Base-by-base conservation (phyloP, 805 yeast species). In the Wickerhamomyces ciferrii region DNA sequence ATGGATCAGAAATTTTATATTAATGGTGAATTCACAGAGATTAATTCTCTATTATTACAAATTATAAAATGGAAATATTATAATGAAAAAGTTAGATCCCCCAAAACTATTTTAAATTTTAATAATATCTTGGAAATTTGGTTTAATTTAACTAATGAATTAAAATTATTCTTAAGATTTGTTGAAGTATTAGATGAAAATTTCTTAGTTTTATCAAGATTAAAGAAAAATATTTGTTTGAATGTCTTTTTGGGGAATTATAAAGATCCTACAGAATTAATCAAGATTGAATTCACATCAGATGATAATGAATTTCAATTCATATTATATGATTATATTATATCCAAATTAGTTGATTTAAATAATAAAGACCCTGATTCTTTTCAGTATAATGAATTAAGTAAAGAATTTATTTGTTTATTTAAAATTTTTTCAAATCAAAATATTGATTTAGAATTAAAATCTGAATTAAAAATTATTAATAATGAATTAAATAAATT, bases 1-100 rank as follows among this genome's bases (percentile, higher is more conserved):
- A 45, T 51, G 17, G 56, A 53, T 38, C 41, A 42, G n/a, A 43
- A 43, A 18, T 40, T 51, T 5, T 23, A 42, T 23, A n/a, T 5
- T 10, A 7, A 3, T 34, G 45, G 41, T 6, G n/a, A n/a, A n/a
- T n/a, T n/a, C n/a, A n/a, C n/a, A n/a, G n/a, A n/a, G n/a, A n/a
- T n/a, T n/a, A n/a, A n/a, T n/a, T n/a, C n/a, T n/a, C n/a, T n/a
- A n/a, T n/a, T n/a, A n/a, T n/a, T n/a, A n/a, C 17, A 31, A 2
- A 15, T 48, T 19, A 13, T 50, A 2, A 20, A 36, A 24, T 52
- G 55, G 55, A n/a, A 35, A 14, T 43, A 37, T 18, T 27, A 39
- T 2, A 8, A 27, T 27, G 31, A 4, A 8, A 10, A 27, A 7
- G 11, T 14, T 7, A 27, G 11, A 8, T 4, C 14, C 14, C 19